Evolutionary conservation across 441 rosid species (phyloP).

Genomic region (Cnidoscolus chayamansa): DNA sequence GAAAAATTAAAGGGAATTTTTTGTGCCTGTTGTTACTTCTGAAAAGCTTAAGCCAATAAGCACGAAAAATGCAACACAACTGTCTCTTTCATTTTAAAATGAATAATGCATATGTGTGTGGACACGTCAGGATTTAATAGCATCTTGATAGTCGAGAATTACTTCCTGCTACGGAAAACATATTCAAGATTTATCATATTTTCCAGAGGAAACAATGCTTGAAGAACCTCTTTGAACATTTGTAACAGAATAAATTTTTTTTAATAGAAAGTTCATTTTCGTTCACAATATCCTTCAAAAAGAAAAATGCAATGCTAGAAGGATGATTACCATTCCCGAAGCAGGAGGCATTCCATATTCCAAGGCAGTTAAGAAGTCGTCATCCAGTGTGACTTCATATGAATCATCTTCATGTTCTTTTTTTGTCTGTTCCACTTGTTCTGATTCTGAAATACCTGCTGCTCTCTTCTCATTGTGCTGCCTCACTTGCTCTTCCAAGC

Average conservation of each 20-base stretch:
- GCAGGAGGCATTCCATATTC: conserved; percentile 99
- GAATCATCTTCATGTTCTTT: conserved; percentile 56
- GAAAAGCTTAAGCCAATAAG: neutral
- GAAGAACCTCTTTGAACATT: neutral
- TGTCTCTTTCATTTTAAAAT: neutral
- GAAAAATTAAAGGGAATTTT: neutral
- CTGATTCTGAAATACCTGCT: conserved; percentile 35
- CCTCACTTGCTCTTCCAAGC: conserved; percentile 94
- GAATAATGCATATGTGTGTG: neutral
- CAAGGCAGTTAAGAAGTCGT: conserved; percentile 87
- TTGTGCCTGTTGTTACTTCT: neutral
- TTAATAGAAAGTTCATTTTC: neutral
- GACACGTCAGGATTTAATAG: neutral
- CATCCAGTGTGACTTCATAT: conserved; percentile 87
- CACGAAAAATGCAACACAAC: neutral
- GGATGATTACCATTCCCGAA: conserved; percentile 74
- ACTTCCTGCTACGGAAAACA: neutral
- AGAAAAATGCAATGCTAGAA: neutral
- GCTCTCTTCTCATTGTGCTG: conserved; percentile 79
- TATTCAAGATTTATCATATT: neutral
- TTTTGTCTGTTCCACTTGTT: conserved; percentile 28
- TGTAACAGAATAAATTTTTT: neutral
- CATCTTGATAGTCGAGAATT: neutral
- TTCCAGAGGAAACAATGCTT: neutral
- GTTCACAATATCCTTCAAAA: neutral